phyloP scores from a whole-genome alignment of 2,329 filamentous ascomycete species.

The Penicillium verrucosum region DNA sequence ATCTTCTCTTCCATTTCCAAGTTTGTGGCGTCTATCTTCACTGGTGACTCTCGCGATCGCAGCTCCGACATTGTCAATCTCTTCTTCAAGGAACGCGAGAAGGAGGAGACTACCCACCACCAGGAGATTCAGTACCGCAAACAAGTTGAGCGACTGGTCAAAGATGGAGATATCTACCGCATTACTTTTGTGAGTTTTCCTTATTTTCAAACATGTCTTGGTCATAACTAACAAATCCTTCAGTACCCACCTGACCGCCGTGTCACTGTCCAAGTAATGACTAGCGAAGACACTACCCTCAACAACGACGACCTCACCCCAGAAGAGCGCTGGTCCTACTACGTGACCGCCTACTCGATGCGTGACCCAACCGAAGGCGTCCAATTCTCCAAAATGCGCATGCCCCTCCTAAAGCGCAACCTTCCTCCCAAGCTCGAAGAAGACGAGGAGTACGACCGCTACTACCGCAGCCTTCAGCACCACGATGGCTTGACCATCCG shows the following conservation, averaged over 20 bases:
- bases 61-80: conserved; percentile 84
- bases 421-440: conserved; percentile 61
- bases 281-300: conserved; percentile 76
- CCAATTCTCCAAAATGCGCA: conserved; percentile 60
- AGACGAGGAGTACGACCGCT: conserved; percentile 60
- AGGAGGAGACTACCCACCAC: conserved; percentile 82
- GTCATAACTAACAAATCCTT: conserved; percentile 25
- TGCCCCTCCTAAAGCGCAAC: conserved; percentile 69
- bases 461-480: conserved; percentile 53
- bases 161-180: conserved; percentile 87
- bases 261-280: conserved; percentile 76
- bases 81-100: conserved; percentile 76
- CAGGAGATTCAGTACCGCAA: conserved; percentile 87
- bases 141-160: conserved; percentile 86
- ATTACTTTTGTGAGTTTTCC: conserved; percentile 80
- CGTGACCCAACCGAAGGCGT: conserved; percentile 84
- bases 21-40: conserved; percentile 78
- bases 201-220: not conserved
- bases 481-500: conserved; percentile 68
- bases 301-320: conserved; percentile 67
- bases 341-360: conserved; percentile 86
- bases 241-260: conserved; percentile 66
- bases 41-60: conserved; percentile 85
- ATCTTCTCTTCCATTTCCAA: conserved; percentile 77
- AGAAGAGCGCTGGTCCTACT: conserved; percentile 80